Base-by-base conservation (phyloP, 2,329 filamentous ascomycete genomes). In the Colletotrichum navitas region DNA sequence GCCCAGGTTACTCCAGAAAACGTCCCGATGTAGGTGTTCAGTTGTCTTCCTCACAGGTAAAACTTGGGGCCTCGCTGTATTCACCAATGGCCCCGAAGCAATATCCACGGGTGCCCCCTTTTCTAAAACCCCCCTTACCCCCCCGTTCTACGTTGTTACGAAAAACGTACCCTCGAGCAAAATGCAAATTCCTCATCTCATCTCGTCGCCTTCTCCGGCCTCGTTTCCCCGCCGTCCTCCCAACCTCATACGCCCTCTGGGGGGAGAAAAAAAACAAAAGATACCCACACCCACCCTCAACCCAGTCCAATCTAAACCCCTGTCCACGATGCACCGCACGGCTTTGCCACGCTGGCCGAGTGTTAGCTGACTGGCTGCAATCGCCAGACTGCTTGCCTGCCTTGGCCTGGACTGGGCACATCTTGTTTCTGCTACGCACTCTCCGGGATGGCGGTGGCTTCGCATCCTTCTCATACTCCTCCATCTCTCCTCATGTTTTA, bases 181-280 rank as follows among this genome's bases (percentile, higher is more conserved):
- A 47, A 51, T 43, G 47, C 32, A 49, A 70, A 62, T 69, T 69
- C 63, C 63, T 71, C 64, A 63, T 59, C 65, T 71, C 65, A 43
- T 54, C 45, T 59, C 39, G 26, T 68, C 51, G 52, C 64, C 58
- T 45, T 54, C 26, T 55, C 68, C 47, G 51, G 41, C 39, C 63
- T 58, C 16, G 47, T 26, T 47, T 45, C 45, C 12, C 55, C 55
- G 45, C 55, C 16, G 36, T 34, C 63, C 67, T 69, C 47, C 45
- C 11, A 41, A 45, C 41, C 55, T 68, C 60, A 45, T 29, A 43
- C 32, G 36, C 66, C 63, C 16, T 36, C 58, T 10, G 45, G 36
- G 21, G 21, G 8, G 1, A n/a, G n/a, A n/a, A n/a, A n/a, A n/a
- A 4, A 10, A n/a, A n/a, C 4, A 26, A 41, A 21, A 3, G 26